A percentile compares a stretch with the other conserved stretches of the same genome.
Evolutionary conservation across 1,284 basidiomycete genomes (phyloP).

Genomic region (Volvariella surrecta): DNA sequence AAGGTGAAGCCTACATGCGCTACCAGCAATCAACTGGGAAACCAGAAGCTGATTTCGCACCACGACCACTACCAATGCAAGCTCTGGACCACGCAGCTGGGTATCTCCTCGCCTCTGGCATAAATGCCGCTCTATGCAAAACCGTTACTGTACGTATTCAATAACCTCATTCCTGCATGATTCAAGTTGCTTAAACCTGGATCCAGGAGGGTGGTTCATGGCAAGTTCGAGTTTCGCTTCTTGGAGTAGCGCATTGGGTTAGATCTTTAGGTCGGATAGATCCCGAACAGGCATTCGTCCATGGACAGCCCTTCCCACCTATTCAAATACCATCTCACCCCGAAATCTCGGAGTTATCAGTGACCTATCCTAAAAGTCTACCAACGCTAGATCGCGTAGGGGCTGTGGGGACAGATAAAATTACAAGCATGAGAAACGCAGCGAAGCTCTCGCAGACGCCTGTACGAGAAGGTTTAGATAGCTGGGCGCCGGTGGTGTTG

Average conservation of each 20-base stretch:
- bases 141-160: constrained; percentile 40
- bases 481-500: constrained; percentile 21
- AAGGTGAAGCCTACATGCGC: constrained; percentile 37
- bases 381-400: constrained; percentile 1
- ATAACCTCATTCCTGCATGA: neutral
- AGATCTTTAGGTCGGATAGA: constrained; percentile 42
- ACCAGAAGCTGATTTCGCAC: constrained; percentile 16
- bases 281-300: constrained; percentile 31
- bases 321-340: constrained; percentile 19
- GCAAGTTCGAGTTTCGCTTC: constrained; percentile 53
- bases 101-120: constrained; percentile 52
- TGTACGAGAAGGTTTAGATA: constrained; percentile 28
- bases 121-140: constrained; percentile 44
- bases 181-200: neutral
- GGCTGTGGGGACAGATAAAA: constrained; percentile 13
- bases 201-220: constrained; percentile 53
- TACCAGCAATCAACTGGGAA: constrained; percentile 16
- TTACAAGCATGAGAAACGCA: constrained; percentile 41
- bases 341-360: constrained; percentile 27
- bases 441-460: constrained; percentile 36
- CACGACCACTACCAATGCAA: constrained; percentile 52
- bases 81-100: constrained; percentile 57
- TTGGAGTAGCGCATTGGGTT: constrained; percentile 47
- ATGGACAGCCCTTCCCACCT: constrained; percentile 27
- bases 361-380: constrained; percentile 19